Conservation (phyloP, 2,329 filamentous ascomycete species). For the Fusarium newnesense region DNA sequence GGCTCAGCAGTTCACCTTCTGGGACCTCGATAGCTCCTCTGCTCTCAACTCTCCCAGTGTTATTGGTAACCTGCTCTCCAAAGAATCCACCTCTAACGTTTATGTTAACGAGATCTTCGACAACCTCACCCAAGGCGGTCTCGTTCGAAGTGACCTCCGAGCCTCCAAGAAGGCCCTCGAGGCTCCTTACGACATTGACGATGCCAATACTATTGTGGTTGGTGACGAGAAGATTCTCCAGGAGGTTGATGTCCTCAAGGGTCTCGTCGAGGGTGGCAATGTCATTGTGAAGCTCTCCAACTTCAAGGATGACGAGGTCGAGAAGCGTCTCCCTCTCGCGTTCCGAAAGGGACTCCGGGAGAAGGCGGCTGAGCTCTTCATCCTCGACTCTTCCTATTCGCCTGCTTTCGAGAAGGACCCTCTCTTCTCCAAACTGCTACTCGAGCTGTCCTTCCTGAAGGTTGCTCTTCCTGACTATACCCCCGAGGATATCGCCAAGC, state of each 20-base stretch:
- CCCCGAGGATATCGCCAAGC: conserved; percentile 71
- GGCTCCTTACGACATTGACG: conserved; percentile 81
- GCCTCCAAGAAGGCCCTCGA: conserved; percentile 85
- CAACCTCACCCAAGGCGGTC: conserved; percentile 78
- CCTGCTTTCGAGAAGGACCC: conserved; percentile 74
- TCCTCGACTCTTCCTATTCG: conserved; percentile 77
- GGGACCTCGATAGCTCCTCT: conserved; percentile 83
- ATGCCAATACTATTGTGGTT: conserved; percentile 82
- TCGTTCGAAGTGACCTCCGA: conserved; percentile 85
- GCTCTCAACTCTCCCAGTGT: conserved; percentile 72
- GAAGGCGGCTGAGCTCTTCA: conserved; percentile 76
- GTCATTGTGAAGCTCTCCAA: conserved; percentile 80
- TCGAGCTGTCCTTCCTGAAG: conserved; percentile 86
- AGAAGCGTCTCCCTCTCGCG: conserved; percentile 80
- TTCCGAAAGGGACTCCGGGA: conserved; percentile 78
- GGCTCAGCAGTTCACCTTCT: conserved; percentile 90
- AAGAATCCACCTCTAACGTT: conserved; percentile 74
- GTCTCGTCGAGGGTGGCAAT: conserved; percentile 75
- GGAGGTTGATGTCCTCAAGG: conserved; percentile 78
- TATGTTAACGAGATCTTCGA: conserved; percentile 71
- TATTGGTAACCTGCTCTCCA: conserved; percentile 71
- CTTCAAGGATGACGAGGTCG: conserved; percentile 87
- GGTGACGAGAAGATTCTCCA: conserved; percentile 83
- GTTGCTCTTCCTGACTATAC: conserved; percentile 76
- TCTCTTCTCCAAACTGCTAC: conserved; percentile 72